Conservation (phyloP, 495 filamentous ascomycete species). For the Penicillium salamii region DNA sequence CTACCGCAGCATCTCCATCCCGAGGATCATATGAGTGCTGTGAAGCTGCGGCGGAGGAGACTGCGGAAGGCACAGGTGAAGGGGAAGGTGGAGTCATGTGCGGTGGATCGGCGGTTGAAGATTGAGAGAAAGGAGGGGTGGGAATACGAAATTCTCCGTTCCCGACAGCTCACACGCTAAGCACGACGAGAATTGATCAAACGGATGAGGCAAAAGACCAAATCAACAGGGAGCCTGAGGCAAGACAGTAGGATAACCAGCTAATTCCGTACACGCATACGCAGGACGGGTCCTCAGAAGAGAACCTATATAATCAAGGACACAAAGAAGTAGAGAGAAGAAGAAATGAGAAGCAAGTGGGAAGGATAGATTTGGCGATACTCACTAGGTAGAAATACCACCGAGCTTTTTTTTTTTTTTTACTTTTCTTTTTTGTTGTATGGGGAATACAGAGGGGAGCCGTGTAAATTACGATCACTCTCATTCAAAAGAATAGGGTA, state of each 20-base stretch:
- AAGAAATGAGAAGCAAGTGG: constrained; percentile 12
- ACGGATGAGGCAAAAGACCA: constrained; percentile 13
- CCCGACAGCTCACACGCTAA: constrained; percentile 19
- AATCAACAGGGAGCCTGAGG: constrained; percentile 38
- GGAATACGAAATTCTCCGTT: constrained; percentile 11
- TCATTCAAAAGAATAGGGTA: neutral
- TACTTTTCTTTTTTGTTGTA: constrained; percentile 6
- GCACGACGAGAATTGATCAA: constrained; percentile 5
- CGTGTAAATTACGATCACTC: neutral
- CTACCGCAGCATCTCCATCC: constrained; percentile 47
- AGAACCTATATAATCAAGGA: constrained; percentile 9
- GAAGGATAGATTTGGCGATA: constrained; percentile 24
- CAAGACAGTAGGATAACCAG: constrained; percentile 31
- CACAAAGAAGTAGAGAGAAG: constrained; percentile 1
- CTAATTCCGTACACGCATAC: constrained; percentile 14
- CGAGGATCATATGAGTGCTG: constrained; percentile 37
- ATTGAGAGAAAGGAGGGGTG: constrained; percentile 6
- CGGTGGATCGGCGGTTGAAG: constrained; percentile 23
- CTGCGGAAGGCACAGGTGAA: constrained; percentile 45
- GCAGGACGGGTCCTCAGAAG: neutral
- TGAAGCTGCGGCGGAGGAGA: constrained; percentile 44
- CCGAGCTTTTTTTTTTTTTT: constrained; percentile 6
- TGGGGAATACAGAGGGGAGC: constrained; percentile 6
- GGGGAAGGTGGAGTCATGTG: constrained; percentile 48
- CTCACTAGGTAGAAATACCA: constrained; percentile 31